These are phyloP conservation scores for Paramecium sonneborni DNA, from an alignment of 73 alveolate species.

Conservation along the genomic window DNA sequence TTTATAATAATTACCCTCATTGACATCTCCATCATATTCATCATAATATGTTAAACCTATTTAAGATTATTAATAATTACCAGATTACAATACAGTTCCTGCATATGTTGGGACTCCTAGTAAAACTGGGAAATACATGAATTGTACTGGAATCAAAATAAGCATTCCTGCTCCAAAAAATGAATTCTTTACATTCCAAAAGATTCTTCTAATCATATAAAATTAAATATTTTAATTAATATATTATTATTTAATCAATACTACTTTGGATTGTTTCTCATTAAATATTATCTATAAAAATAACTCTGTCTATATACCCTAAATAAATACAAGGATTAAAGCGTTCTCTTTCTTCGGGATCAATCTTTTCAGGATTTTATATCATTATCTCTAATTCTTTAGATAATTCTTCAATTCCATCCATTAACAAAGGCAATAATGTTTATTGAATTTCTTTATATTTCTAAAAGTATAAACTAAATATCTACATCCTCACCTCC, in stretches of 20 bases:
- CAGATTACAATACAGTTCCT: neutral
- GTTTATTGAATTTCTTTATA: neutral
- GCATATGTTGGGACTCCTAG: slow-evolving; percentile 45
- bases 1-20: slow-evolving; percentile 36
- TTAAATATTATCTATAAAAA: slow-evolving; percentile 44
- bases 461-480: neutral
- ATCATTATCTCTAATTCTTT: slow-evolving; percentile 57
- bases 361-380: slow-evolving; percentile 52
- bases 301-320: neutral
- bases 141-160: slow-evolving; percentile 19
- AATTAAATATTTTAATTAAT: neutral
- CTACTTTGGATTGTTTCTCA: slow-evolving; percentile 63
- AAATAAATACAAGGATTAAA: slow-evolving; percentile 68
- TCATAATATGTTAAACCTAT: slow-evolving; percentile 28
- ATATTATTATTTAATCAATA: slow-evolving; percentile 11
- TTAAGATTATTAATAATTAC: neutral
- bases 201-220: slow-evolving; percentile 54
- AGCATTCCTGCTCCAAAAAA: slow-evolving; percentile 57
- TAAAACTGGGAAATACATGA: slow-evolving; percentile 5
- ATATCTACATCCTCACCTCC: slow-evolving; percentile 5
- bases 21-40: slow-evolving; percentile 50
- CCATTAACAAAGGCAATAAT: slow-evolving; percentile 51
- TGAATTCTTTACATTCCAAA: slow-evolving; percentile 51
- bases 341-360: slow-evolving; percentile 64
- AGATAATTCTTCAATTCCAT: slow-evolving; percentile 63